Conservation (phyloP, 352 stramenopile species). For the Pseudoperonospora humuli region DNA sequence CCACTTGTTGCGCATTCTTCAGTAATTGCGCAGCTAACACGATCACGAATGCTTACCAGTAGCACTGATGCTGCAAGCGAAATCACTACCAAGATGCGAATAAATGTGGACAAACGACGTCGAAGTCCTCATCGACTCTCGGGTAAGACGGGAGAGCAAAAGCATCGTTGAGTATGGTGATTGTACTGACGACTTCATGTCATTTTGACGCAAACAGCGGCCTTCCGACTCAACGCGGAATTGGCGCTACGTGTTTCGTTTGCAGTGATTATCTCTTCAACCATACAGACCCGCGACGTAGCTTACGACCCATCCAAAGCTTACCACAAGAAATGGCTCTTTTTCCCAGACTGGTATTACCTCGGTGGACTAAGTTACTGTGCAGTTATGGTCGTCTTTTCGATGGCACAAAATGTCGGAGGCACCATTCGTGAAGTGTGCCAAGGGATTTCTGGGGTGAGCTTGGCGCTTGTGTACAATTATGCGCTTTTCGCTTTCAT, state of each 20-base stretch:
- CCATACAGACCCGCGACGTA: conserved; percentile 56
- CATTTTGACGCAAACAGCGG: too few relatives aligned
- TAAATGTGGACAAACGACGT: too few relatives aligned
- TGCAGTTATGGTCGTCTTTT: conserved; percentile 69
- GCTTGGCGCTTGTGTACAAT: conserved; percentile 75
- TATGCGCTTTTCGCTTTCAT: conserved; percentile 51
- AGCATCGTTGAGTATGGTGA: too few relatives aligned
- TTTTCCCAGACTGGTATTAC: conserved; percentile 62
- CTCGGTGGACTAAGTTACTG: conserved; percentile 63
- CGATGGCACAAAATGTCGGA: conserved; percentile 57
- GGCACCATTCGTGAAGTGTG: conserved; percentile 60
- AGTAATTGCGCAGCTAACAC: too few relatives aligned
- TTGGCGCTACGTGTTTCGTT: conserved; percentile 57
- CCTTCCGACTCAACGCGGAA: conserved; percentile 63
- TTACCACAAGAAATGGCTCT: conserved; percentile 57
- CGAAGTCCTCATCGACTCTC: too few relatives aligned
- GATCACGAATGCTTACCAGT: too few relatives aligned
- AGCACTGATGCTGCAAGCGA: too few relatives aligned
- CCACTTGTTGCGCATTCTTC: too few relatives aligned
- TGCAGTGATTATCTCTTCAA: conserved; percentile 61
- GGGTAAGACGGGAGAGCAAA: too few relatives aligned
- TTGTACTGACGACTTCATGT: too few relatives aligned
- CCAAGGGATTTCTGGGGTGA: conserved; percentile 70
- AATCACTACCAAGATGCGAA: too few relatives aligned
- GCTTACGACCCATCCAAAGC: conserved; percentile 33